Conservation (phyloP, 2,329 filamentous ascomycete species). For the Venturia carpophila region DNA sequence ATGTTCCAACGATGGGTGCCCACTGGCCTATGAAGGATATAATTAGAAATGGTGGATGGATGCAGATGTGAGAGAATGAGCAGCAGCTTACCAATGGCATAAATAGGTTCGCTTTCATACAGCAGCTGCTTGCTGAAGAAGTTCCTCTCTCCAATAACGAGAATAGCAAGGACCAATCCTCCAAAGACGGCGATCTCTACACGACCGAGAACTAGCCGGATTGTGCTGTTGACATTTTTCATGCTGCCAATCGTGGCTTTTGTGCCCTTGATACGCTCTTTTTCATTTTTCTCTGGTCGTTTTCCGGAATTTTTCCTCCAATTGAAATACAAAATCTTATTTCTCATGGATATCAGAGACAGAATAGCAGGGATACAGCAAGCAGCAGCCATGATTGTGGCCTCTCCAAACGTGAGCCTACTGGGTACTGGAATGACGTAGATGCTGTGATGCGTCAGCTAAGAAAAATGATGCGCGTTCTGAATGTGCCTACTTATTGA, state of each 20-base stretch:
- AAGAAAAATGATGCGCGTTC: background rate
- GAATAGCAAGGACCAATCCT: slow-evolving; percentile 50
- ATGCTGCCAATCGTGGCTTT: slow-evolving; percentile 48
- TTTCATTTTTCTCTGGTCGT: slow-evolving; percentile 27
- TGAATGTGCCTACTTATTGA: slow-evolving; percentile 36
- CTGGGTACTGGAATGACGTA: slow-evolving; percentile 54
- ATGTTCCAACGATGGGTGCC: slow-evolving; percentile 52
- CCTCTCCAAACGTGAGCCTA: slow-evolving; percentile 50
- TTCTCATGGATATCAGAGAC: slow-evolving; percentile 54
- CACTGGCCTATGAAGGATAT: slow-evolving; percentile 43
- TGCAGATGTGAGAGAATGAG: background rate
- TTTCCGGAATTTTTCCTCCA: slow-evolving; percentile 44
- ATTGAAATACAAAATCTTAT: slow-evolving; percentile 56
- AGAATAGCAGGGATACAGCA: slow-evolving; percentile 59
- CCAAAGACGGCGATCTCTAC: slow-evolving; percentile 53
- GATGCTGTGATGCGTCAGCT: slow-evolving; percentile 30
- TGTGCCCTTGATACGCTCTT: slow-evolving; percentile 42
- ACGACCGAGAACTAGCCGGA: slow-evolving; percentile 32
- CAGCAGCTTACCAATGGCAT: slow-evolving; percentile 46
- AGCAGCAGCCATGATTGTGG: slow-evolving; percentile 53
- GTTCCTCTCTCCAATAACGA: slow-evolving; percentile 56
- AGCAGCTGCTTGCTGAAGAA: slow-evolving; percentile 51
- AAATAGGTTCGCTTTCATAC: slow-evolving; percentile 56
- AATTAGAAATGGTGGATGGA: slow-evolving; percentile 7
- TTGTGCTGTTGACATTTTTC: slow-evolving; percentile 34